These are phyloP conservation scores for Neonectria neomacrospora DNA, from an alignment of 2,329 filamentous ascomycete species.

Conservation along the genomic window DNA sequence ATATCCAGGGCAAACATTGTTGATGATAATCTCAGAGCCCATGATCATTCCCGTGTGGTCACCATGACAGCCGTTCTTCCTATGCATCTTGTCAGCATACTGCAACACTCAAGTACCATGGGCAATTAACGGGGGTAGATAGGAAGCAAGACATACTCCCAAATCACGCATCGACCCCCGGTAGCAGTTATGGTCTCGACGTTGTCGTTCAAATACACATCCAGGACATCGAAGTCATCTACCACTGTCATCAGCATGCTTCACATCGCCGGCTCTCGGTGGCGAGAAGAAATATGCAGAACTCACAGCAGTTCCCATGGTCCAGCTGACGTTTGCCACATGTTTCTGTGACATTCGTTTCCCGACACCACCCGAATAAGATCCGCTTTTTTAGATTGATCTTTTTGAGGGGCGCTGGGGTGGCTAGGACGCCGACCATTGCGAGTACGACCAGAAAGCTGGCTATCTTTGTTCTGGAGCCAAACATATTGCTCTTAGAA, in stretches of 20 bases:
- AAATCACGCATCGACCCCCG: constrained; percentile 31
- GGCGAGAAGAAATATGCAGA: no score
- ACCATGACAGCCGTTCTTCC: constrained; percentile 26
- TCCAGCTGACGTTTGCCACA: constrained; percentile 14
- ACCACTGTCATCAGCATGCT: not conserved
- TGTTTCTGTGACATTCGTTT: constrained; percentile 1
- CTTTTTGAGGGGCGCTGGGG: not conserved
- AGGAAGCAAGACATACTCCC: constrained; percentile 19
- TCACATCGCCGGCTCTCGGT: not conserved
- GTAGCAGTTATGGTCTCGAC: constrained; percentile 15
- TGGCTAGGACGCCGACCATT: not conserved
- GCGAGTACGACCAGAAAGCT: not conserved
- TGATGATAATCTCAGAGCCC: constrained; percentile 11
- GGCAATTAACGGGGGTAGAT: not conserved
- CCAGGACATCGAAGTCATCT: constrained; percentile 30
- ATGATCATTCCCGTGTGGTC: constrained; percentile 30
- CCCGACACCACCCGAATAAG: constrained; percentile 26
- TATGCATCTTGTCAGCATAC: constrained; percentile 1
- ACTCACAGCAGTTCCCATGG: constrained; percentile 30
- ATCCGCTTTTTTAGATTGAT: constrained; percentile 21
- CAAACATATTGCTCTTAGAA: not conserved
- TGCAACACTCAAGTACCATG: not conserved
- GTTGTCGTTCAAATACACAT: constrained; percentile 27
- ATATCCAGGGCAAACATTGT: constrained; percentile 26
- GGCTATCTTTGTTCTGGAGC: not conserved